Percentiles rank a stretch among this genome's conserved stretches.
These are phyloP conservation scores for Ammopiptanthus mongolicus DNA, from an alignment of 306 rosid species.

Conservation along the genomic window DNA sequence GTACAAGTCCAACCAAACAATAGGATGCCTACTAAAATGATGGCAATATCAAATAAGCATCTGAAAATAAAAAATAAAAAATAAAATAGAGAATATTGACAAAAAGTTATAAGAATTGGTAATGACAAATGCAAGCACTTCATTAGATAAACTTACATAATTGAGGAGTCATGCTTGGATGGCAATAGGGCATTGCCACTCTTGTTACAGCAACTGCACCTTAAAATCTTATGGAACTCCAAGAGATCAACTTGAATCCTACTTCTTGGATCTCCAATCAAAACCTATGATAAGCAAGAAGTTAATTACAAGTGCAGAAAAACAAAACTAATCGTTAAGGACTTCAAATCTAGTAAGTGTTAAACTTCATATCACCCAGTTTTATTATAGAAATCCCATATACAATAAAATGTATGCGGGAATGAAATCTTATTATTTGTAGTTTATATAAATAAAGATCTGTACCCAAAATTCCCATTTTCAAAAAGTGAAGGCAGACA, in stretches of 20 bases:
- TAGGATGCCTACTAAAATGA: neutral
- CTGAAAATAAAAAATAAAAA: neutral
- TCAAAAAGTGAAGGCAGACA: neutral
- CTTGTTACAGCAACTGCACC: constrained; percentile 70
- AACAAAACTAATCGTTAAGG: neutral
- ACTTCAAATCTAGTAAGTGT: neutral
- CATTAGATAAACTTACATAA: constrained; percentile 56
- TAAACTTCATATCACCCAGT: constrained; percentile 2
- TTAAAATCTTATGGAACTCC: constrained; percentile 66
- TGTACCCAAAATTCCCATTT: neutral
- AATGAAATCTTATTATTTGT: neutral
- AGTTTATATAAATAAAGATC: neutral
- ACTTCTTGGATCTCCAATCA: constrained; percentile 85
- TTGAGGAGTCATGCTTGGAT: constrained; percentile 79
- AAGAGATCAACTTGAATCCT: constrained; percentile 84
- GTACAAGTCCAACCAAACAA: neutral
- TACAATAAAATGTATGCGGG: neutral
- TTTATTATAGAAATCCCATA: neutral
- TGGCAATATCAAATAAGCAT: neutral
- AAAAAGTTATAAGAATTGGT: neutral
- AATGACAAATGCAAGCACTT: neutral
- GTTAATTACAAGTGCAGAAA: constrained; percentile 10
- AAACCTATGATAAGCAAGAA: constrained; percentile 45
- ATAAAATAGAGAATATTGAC: neutral
- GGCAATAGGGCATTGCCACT: constrained; percentile 47